Base-by-base conservation (phyloP, 2,329 filamentous ascomycete genomes). In the Phaeosphaeriaceae sp. region DNA sequence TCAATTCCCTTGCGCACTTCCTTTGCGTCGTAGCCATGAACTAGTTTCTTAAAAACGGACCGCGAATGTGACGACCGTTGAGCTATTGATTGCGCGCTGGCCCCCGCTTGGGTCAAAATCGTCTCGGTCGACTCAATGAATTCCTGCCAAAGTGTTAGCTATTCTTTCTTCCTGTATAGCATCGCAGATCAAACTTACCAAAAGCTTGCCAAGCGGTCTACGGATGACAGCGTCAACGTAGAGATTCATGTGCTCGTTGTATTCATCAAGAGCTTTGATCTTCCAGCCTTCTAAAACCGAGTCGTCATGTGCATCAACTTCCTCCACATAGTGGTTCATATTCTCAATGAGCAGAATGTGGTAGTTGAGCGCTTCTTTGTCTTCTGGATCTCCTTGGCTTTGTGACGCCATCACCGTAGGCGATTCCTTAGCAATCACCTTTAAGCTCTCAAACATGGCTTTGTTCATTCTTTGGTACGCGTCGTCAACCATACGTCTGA, bases 341-440 rank as follows among this genome's bases (percentile, higher is more conserved):
- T 99, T 99, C 74, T 99, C 93, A 61, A 99, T 97, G 45, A 97
- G 82, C 28, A 97, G 82, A 64, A 99, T 96, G 74, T 97, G 92
- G 76, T 96, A 96, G 76, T 97, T 97, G 52, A 99, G 83, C 4
- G 92, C 90, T 73, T 97, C 92, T 76, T 99, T 97, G 70, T 97
- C 94, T 72, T 97, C 94, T 1, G 84, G 83, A 62, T 89, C 87
- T 41, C 75, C 76, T 59, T 77, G 72, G 36, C 76, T 71, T 58
- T 79, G 71, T 53, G 78, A 71, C 81, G 90, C 79, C 71, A 74
- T 73, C 15, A 76, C 76, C 1, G 73, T 70, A 0, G 84, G 84
- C 26, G 79, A 81, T 62, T 87, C 84, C 70, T 87, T 88, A 30
- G 94, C 93, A 72, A 97, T 97, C 56, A 96, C 91, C 73, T 94